A percentile compares a stretch with the other conserved stretches of the same genome.
These are phyloP conservation scores for Platismatia glauca DNA, from an alignment of 495 filamentous ascomycete genomes.

Conservation along the genomic window DNA sequence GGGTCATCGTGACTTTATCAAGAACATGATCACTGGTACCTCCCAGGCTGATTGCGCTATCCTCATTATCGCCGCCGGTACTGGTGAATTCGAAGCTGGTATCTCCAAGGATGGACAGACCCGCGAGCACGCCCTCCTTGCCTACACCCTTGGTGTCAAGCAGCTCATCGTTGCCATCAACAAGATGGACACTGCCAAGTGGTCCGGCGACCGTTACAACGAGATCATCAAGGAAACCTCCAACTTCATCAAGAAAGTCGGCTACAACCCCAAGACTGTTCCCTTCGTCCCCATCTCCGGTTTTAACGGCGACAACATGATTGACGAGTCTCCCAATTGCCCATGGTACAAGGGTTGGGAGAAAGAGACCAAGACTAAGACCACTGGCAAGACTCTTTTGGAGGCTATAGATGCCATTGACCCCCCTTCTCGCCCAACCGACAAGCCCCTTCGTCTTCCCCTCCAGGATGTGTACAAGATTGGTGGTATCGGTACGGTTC, in stretches of 20 bases:
- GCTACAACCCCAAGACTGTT: conserved; percentile 97
- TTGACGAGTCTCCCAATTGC: conserved; percentile 84
- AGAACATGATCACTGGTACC: conserved; percentile 99
- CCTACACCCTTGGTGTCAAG: conserved; percentile 99
- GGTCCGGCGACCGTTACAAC: conserved; percentile 90
- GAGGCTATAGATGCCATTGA: conserved; percentile 98
- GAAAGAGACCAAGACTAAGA: conserved; percentile 95
- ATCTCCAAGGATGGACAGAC: conserved; percentile 99
- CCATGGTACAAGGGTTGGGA: conserved; percentile 99
- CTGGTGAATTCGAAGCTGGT: conserved; percentile 99
- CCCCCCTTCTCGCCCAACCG: conserved; percentile 76
- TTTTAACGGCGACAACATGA: conserved; percentile 99
- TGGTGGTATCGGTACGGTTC: conserved; percentile 98
- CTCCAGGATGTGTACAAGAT: conserved; percentile 99
- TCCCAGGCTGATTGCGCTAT: conserved; percentile 99
- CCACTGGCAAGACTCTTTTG: conserved; percentile 91
- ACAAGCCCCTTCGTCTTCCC: conserved; percentile 98
- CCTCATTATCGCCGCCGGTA: conserved; percentile 99
- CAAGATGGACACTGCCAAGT: conserved; percentile 99
- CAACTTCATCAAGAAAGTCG: conserved; percentile 99
- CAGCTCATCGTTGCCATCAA: conserved; percentile 99
- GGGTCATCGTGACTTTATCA: conserved; percentile 99
- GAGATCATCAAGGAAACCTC: conserved; percentile 99
- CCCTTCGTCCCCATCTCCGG: conserved; percentile 99
- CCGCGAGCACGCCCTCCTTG: conserved; percentile 99